These are phyloP conservation scores for Chlorophyllum brunneum DNA, from an alignment of 768 basidiomycete species.

Conservation along the genomic window DNA sequence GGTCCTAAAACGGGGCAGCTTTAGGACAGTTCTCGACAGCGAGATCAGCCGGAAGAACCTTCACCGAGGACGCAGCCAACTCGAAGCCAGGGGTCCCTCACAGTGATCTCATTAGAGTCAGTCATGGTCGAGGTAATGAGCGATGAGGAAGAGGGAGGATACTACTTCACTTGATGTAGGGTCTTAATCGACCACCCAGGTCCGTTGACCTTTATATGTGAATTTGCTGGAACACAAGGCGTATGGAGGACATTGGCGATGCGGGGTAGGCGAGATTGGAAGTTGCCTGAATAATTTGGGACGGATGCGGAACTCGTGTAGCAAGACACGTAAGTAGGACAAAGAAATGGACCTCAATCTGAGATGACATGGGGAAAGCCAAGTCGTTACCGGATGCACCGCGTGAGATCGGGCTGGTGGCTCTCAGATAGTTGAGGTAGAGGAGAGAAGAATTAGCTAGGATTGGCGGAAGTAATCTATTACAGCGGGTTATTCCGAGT, in stretches of 20 bases:
- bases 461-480: conserved; percentile 34
- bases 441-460: conserved; percentile 13
- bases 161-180: conserved; percentile 1
- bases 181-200: background rate
- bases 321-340: conserved; percentile 8
- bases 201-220: conserved; percentile 6
- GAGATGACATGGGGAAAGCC: conserved; percentile 11
- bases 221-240: conserved; percentile 5
- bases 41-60: conserved; percentile 34
- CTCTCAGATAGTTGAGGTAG: conserved; percentile 16
- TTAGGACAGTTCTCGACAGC: background rate
- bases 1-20: conserved; percentile 39
- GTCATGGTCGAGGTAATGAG: conserved; percentile 13
- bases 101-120: conserved; percentile 30
- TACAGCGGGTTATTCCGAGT: conserved; percentile 33
- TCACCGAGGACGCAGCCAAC: conserved; percentile 58
- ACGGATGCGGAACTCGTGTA: conserved; percentile 3
- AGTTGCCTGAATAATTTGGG: conserved; percentile 7
- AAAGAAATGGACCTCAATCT: conserved; percentile 1
- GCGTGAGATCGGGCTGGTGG: conserved; percentile 20
- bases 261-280: conserved; percentile 1
- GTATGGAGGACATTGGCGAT: conserved; percentile 1
- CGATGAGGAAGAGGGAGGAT: conserved; percentile 2
- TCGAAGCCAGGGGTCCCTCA: conserved; percentile 44
- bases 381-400: conserved; percentile 24